Evolutionary conservation across 331 rosid species (phyloP).

Genomic region (Quercus phellos): DNA sequence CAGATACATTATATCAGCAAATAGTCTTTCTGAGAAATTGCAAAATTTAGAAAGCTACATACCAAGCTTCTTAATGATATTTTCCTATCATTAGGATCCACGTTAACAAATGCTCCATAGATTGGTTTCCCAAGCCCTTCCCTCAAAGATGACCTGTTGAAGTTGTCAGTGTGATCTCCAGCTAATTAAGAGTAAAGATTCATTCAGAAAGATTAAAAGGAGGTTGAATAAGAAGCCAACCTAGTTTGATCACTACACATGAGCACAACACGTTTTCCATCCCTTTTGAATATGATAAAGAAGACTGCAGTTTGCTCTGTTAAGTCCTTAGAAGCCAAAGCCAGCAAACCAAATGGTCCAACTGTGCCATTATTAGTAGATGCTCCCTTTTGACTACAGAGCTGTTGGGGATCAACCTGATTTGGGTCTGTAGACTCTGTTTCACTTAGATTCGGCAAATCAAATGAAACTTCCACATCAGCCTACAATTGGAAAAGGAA

Average conservation of each 20-base stretch:
- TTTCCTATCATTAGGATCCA: constrained; percentile 25
- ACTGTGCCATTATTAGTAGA: constrained; percentile 2
- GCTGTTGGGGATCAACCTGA: constrained; percentile 28
- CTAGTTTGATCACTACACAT: constrained; percentile 54
- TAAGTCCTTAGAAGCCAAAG: constrained; percentile 37
- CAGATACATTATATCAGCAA: neutral
- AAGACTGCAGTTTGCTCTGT: constrained; percentile 40
- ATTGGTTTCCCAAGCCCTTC: constrained; percentile 30
- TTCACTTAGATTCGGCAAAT: constrained; percentile 1
- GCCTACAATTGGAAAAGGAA: constrained; percentile 16
- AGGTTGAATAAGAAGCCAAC: constrained; percentile 6
- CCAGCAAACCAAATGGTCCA: constrained; percentile 42
- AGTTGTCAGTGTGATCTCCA: neutral
- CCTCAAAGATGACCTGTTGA: constrained; percentile 37
- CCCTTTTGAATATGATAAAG: constrained; percentile 32
- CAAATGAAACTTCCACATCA: constrained; percentile 38
- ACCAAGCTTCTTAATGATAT: constrained; percentile 40
- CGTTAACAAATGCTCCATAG: constrained; percentile 34
- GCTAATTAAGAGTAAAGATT: neutral
- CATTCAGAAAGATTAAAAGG: neutral
- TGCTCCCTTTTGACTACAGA: constrained; percentile 29
- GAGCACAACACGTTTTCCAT: constrained; percentile 23
- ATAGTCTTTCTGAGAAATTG: no score
- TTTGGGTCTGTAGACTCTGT: constrained; percentile 19
- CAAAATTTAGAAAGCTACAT: neutral